Evolutionary conservation across 2,329 filamentous ascomycete genomes (phyloP), one percentile per base, ranked within the genome.

Genomic region (Nigrospora oryzae): DNA sequence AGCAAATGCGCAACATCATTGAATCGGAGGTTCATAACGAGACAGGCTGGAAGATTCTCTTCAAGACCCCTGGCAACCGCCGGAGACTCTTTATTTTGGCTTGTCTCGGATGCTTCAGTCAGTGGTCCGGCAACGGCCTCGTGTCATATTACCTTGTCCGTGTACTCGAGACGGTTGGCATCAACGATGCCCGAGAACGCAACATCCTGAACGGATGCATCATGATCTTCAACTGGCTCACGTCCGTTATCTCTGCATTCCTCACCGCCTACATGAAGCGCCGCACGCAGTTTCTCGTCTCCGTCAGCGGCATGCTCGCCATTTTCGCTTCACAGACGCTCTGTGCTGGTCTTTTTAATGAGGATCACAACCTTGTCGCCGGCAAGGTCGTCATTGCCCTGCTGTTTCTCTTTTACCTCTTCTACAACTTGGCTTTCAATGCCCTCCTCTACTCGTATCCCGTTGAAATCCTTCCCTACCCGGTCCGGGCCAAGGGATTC

Each of bases 61-160:
- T 68, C 56, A 67, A 65, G 43, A 74, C 71, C 5, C 65, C 66
- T 19, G 76, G 73, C 35, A 81, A 79, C 56, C 68, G 75, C 34
- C 70, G 72, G 51, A 66, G 77, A 33, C 61, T 78, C 28, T 55
- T 76, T 40, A 76, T 81, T 45, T 61, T 74, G n/a, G 57, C 78
- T 40, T 65, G 68, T 17, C 64, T 74, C 8, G 75, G 75, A 48
- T 63, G 77, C 48, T 79, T 79, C 63, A 72, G 70, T 10, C 77
- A 81, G 50, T 79, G 73, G 73, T 46, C 36, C 16, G 50, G 50
- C 19, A 17, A 42, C 46, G 60, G 55, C 4, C 43, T 66, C 2
- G 56, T 66, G 14, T 62, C 58, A 5, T 66, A 67, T 51, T 66
- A 65, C 45, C 52, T 65, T 16, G 47, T 50, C 32, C 50, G 55